Conservation (phyloP, 2,329 filamentous ascomycete species). For the Tolypocladium cylindrosporum region DNA sequence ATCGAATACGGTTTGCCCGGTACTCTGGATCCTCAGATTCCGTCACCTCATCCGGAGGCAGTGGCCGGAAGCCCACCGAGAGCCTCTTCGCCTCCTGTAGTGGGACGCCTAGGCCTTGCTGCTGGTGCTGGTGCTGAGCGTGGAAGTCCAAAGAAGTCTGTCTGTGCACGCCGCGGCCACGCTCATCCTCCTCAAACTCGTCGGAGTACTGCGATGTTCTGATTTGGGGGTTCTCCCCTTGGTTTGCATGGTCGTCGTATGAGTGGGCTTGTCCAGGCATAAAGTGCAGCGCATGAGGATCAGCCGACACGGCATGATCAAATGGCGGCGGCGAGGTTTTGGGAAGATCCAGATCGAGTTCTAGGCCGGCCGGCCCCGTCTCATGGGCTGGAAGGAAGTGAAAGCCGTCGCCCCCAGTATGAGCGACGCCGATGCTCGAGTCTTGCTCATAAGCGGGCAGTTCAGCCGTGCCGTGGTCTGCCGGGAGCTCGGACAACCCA, state of each 20-base stretch:
- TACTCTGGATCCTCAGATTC: conserved; percentile 85
- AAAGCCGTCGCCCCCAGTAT: conserved; percentile 9
- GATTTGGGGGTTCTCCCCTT: conserved; percentile 13
- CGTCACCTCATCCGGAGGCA: conserved; percentile 74
- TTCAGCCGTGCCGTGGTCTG: conserved; percentile 1
- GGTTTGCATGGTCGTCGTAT: conserved; percentile 6
- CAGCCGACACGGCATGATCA: conserved; percentile 8
- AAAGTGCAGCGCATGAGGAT: neutral
- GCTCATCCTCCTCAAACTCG: conserved; percentile 18
- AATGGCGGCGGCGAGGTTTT: conserved; percentile 15
- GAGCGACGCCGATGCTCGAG: conserved; percentile 9
- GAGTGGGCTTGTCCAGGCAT: conserved; percentile 3
- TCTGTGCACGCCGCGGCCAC: conserved; percentile 26
- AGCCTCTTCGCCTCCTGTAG: conserved; percentile 45
- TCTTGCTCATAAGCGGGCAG: neutral
- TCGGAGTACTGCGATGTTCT: conserved; percentile 23
- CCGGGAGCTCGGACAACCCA: conserved; percentile 5
- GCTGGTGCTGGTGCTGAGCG: conserved; percentile 15
- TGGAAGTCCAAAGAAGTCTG: conserved; percentile 8
- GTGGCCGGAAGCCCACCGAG: conserved; percentile 68
- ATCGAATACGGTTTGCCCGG: conserved; percentile 90
- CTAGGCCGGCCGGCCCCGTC: conserved; percentile 20
- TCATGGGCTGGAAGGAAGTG: conserved; percentile 15
- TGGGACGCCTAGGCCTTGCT: conserved; percentile 40
- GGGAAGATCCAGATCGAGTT: conserved; percentile 25